These are phyloP conservation scores for Rhododendron kiyosumense DNA, from an alignment of 148 eudicot species.

Conservation along the genomic window DNA sequence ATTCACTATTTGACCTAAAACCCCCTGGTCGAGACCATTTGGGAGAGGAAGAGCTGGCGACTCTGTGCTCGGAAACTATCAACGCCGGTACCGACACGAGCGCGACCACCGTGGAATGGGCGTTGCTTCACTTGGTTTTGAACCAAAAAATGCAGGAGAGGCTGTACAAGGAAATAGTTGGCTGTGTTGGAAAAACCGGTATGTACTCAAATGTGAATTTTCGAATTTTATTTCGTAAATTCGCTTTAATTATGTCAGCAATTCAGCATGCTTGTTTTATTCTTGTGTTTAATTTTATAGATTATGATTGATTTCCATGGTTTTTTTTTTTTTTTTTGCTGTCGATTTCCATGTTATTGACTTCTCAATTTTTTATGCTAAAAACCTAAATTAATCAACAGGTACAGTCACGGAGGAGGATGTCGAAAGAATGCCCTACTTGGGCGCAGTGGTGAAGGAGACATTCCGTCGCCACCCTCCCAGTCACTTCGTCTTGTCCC, in stretches of 20 bases:
- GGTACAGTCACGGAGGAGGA: conserved; percentile 33
- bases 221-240: no score
- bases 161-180: conserved; percentile 65
- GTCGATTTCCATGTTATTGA: background rate
- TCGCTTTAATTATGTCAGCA: background rate
- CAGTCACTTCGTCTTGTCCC: conserved; percentile 84
- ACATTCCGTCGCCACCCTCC: conserved; percentile 90
- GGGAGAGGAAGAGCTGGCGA: conserved; percentile 67
- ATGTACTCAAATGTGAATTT: background rate
- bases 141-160: conserved; percentile 77
- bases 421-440: conserved; percentile 67
- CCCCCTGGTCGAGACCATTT: conserved; percentile 45
- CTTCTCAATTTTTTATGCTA: background rate
- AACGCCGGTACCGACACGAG: conserved; percentile 94
- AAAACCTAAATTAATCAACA: background rate
- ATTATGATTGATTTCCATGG: background rate
- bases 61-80: conserved; percentile 74
- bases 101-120: conserved; percentile 86
- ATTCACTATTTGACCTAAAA: conserved; percentile 56
- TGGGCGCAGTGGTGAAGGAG: conserved; percentile 73
- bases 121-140: conserved; percentile 64
- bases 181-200: conserved; percentile 46
- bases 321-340: background rate
- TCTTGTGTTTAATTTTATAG: background rate
- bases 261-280: background rate